phyloP scores from a whole-genome alignment of 1,139 yeast species.

The Protomyces pachydermus region DNA sequence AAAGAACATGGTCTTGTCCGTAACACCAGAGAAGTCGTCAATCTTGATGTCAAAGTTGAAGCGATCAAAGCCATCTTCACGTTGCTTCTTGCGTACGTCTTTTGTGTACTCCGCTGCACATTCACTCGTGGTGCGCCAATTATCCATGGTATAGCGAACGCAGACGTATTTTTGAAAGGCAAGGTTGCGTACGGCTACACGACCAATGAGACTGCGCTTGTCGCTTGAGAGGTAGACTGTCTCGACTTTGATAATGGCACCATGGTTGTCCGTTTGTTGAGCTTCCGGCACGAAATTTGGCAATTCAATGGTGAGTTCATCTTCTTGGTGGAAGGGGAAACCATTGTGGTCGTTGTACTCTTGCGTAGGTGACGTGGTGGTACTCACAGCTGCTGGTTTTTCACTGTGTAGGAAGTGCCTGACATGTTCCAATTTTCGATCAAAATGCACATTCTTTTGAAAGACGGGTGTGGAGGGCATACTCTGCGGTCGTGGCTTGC shows the following conservation, averaged over 20 bases:
- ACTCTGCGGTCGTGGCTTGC: conserved; percentile 44
- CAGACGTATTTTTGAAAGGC: conserved; percentile 60
- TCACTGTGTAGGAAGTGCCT: conserved; percentile 68
- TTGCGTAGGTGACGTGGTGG: conserved; percentile 54
- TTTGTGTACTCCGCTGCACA: conserved; percentile 60
- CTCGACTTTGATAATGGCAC: conserved; percentile 54
- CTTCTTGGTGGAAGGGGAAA: conserved; percentile 33
- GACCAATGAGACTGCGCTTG: conserved; percentile 58
- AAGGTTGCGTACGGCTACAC: conserved; percentile 66
- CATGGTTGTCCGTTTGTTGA: conserved; percentile 35
- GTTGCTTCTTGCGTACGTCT: conserved; percentile 47
- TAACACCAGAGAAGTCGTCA: conserved; percentile 39
- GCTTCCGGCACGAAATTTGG: conserved; percentile 46
- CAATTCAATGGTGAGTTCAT: conserved; percentile 50
- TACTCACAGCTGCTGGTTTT: conserved; percentile 69
- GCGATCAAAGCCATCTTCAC: conserved; percentile 41
- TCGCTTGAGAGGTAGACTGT: conserved; percentile 57
- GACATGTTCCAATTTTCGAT: conserved; percentile 58
- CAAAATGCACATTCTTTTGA: conserved; percentile 71
- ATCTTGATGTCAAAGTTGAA: conserved; percentile 48
- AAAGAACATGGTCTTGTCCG: conserved; percentile 43
- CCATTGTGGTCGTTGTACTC: conserved; percentile 33
- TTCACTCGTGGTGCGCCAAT: conserved; percentile 70
- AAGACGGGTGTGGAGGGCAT: conserved; percentile 70
- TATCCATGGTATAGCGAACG: conserved; percentile 62